A percentile compares a stretch with the other conserved stretches of the same genome.
Evolutionary conservation across 2,329 filamentous ascomycete genomes (phyloP).

Genomic region (Golovinomyces cichoracearum): DNA sequence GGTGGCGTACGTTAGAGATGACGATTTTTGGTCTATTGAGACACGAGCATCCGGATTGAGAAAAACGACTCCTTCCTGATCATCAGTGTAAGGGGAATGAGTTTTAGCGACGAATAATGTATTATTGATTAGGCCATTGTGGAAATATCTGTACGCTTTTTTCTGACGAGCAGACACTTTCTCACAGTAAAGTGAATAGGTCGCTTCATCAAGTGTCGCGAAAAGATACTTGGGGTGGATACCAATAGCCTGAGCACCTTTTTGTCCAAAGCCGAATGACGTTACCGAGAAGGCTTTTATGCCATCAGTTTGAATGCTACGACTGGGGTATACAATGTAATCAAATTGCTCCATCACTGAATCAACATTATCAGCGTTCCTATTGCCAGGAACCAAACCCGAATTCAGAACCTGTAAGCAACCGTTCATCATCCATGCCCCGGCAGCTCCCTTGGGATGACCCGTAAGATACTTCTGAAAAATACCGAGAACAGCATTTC

Average conservation of each 20-base stretch:
- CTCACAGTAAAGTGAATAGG: constrained; percentile 55
- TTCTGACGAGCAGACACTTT: constrained; percentile 89
- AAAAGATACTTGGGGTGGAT: constrained; percentile 92
- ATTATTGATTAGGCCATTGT: constrained; percentile 96
- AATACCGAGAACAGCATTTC: constrained; percentile 83
- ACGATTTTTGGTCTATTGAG: constrained; percentile 59
- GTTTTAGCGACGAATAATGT: constrained; percentile 88
- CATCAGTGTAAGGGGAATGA: constrained; percentile 69
- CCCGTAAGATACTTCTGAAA: constrained; percentile 99
- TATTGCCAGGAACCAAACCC: constrained; percentile 84
- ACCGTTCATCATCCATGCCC: constrained; percentile 99
- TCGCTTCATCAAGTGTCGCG: constrained; percentile 68
- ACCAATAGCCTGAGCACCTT: constrained; percentile 91
- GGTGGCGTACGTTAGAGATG: constrained; percentile 45
- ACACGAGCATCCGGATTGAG: constrained; percentile 86
- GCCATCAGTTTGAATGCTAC: constrained; percentile 86
- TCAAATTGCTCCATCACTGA: constrained; percentile 93
- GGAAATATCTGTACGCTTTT: constrained; percentile 97
- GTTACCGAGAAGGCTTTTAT: constrained; percentile 98
- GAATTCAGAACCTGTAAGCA: constrained; percentile 85
- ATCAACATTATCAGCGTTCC: constrained; percentile 94
- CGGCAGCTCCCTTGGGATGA: constrained; percentile 95
- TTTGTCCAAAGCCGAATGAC: constrained; percentile 97
- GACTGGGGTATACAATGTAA: constrained; percentile 89
- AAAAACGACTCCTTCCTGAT: constrained; percentile 66